Conservation (phyloP, 2,329 filamentous ascomycete genomes). For the Botryotinia calthae region DNA sequence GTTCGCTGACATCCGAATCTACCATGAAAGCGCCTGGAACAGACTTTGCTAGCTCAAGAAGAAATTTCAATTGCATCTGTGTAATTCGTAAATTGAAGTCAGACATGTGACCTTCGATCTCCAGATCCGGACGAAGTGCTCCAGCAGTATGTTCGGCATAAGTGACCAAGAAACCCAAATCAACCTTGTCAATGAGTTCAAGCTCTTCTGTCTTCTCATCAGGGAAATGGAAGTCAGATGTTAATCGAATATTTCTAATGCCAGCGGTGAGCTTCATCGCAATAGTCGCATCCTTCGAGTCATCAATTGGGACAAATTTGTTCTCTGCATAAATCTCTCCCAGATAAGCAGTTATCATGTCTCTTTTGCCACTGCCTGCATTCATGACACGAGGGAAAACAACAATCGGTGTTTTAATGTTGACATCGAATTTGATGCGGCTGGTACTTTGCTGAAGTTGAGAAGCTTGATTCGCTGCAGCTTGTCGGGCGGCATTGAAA, state of each 20-base stretch:
- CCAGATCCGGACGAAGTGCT: slow-evolving; percentile 79
- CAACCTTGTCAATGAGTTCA: slow-evolving; percentile 95
- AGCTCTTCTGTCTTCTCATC: slow-evolving; percentile 75
- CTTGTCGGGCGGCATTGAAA: slow-evolving; percentile 94
- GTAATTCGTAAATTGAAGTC: slow-evolving; percentile 88
- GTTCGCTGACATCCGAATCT: slow-evolving; percentile 67
- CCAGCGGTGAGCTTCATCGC: slow-evolving; percentile 90
- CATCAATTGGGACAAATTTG: slow-evolving; percentile 80
- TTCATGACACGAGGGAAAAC: slow-evolving; percentile 82
- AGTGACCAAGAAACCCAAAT: slow-evolving; percentile 87
- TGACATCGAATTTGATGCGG: slow-evolving; percentile 89
- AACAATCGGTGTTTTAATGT: slow-evolving; percentile 92
- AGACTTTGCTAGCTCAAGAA: slow-evolving; percentile 81
- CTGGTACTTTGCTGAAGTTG: slow-evolving; percentile 88
- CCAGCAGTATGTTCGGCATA: slow-evolving; percentile 83
- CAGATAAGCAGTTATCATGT: slow-evolving; percentile 86
- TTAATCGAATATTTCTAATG: slow-evolving; percentile 87
- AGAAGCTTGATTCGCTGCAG: slow-evolving; percentile 87
- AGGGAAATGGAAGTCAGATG: slow-evolving; percentile 81
- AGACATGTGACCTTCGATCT: slow-evolving; percentile 89
- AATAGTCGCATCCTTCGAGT: slow-evolving; percentile 67
- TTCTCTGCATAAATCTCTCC: slow-evolving; percentile 98
- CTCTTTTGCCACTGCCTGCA: slow-evolving; percentile 67
- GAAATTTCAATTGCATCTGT: slow-evolving; percentile 85
- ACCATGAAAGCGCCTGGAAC: slow-evolving; percentile 84